Evolutionary conservation across 352 stramenopile genomes (phyloP), one percentile per base, ranked within the genome.

Genomic region (Globisporangium recalcitrans): DNA sequence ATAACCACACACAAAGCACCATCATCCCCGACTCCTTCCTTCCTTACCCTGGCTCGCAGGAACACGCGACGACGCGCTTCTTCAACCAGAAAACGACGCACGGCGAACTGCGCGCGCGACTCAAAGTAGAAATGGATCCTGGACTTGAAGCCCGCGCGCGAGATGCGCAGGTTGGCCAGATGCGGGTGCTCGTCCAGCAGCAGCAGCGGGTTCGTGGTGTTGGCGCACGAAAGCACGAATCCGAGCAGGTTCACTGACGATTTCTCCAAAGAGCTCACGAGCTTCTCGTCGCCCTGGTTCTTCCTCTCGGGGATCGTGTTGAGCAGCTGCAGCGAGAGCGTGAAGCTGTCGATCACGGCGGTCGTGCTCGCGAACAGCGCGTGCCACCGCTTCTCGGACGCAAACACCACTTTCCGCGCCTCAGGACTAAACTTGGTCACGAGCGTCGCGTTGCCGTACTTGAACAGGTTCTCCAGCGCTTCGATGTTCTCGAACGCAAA

Each of bases 71-170:
- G 74, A 6, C 72, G 72, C 24, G 77, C 77, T 27, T 86, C 74
- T 66, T 83, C 68, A 46, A 85, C 52, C 51, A 88, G 9, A 38
- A 80, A 85, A n/a, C 77, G 73, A 26, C 78, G 78, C 55, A 80
- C 67, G 2, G 78, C 77, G n/a, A 86, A 83, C 63, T 88, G 78
- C 46, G 82, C 48, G 38, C 71, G 75, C 13, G 77, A 85, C 47
- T 85, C 72, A 27, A 85, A 26, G 29, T 72, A 79, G 59, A 75
- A 85, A 21, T 56, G 64, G 32, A 88, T 69, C 13, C 65, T 54
- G n/a, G 65, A 82, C 59, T 81, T 81, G 38, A 81, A 73, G 32
- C 63, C 73, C 7, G 71, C 32, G 13, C 74, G 71, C 10, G 77
- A 68, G 46, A 88, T 75, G 36, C 67, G 68, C 32, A 83, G 66